Base-by-base conservation (phyloP, 331 rosid genomes). In the Rhamnella rubrinervis region DNA sequence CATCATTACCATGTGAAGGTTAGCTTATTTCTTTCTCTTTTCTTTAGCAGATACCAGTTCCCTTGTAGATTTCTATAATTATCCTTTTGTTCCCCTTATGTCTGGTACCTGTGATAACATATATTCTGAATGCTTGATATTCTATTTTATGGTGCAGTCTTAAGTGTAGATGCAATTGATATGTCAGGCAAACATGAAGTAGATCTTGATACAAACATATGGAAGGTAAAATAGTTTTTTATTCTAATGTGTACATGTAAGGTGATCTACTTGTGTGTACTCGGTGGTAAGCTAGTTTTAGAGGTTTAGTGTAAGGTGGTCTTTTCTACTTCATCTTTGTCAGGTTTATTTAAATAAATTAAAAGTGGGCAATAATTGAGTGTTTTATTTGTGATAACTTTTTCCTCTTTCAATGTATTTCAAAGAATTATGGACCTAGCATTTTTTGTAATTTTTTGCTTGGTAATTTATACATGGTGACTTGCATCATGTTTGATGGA, bases 111-210 rank as follows among this genome's bases (percentile, higher is more conserved):
- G 26, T 47, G 26, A 61, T 74, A 58, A 72, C 38, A 49, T 44
- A 56, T 38, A 53, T 65, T 76, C 68, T 78, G n/a, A 85, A 12
- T n/a, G 41, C 47, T 66, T 0, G 20, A 44, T 68, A 49, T 40
- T 61, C 10, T 72, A 12, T 72, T n/a, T 77, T 51, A 23, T 75
- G 49, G 66, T 67, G 31, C 95, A 95, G 98, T 95, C 62, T 58
- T 95, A 55, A 91, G 99, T 80, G 96, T 95, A 16, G 99, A 95
- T 67, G 96, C 97, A 25, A 86, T 95, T 71, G 99, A 95, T 74
- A 85, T 95, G 99, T 95, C 99, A 14, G 99, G 99, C 61, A 95
- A 89, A 85, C 99, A 95, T 67, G 99, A 91, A 84, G 99, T 95
- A 77, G 99, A 95, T 86, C 96, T 95, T 20, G 99, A 95, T 73